phyloP scores from a whole-genome alignment of 495 filamentous ascomycete species.

The Lophiostoma macrostomum region DNA sequence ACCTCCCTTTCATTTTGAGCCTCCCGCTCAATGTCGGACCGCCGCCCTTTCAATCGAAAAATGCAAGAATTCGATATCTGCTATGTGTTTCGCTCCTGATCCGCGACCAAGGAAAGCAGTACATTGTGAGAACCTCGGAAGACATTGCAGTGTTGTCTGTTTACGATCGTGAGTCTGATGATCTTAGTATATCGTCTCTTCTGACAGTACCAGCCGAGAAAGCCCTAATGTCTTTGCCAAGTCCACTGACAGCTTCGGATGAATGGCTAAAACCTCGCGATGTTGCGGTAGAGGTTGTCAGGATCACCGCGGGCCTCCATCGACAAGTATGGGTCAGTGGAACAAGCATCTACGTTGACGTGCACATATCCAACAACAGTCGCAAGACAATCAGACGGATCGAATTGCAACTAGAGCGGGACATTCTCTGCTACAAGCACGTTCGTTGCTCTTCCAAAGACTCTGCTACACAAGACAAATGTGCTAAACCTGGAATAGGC shows the following conservation, averaged over 20 bases:
- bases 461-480: background rate
- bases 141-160: slow-evolving; percentile 41
- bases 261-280: slow-evolving; percentile 44
- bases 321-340: slow-evolving; percentile 59
- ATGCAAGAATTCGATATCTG: slow-evolving; percentile 52
- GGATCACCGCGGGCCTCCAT: slow-evolving; percentile 54
- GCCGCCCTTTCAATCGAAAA: slow-evolving; percentile 52
- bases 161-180: slow-evolving; percentile 36
- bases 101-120: slow-evolving; percentile 42
- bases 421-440: slow-evolving; percentile 50
- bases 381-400: slow-evolving; percentile 48
- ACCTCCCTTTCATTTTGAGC: slow-evolving; percentile 52
- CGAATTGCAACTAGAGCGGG: slow-evolving; percentile 49
- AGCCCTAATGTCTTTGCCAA: slow-evolving; percentile 51
- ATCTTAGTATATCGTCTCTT: slow-evolving; percentile 23
- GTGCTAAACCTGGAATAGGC: slow-evolving; percentile 34
- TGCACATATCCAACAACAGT: slow-evolving; percentile 51
- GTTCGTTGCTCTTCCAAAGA: slow-evolving; percentile 30
- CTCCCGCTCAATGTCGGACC: slow-evolving; percentile 55
- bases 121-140: slow-evolving; percentile 42
- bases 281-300: slow-evolving; percentile 42
- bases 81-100: slow-evolving; percentile 44
- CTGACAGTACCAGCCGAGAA: slow-evolving; percentile 48
- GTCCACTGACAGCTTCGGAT: slow-evolving; percentile 50
- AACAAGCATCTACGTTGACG: slow-evolving; percentile 53